Evolutionary conservation across 805 yeast species (phyloP).

Genomic region (Yarrowia porcina): DNA sequence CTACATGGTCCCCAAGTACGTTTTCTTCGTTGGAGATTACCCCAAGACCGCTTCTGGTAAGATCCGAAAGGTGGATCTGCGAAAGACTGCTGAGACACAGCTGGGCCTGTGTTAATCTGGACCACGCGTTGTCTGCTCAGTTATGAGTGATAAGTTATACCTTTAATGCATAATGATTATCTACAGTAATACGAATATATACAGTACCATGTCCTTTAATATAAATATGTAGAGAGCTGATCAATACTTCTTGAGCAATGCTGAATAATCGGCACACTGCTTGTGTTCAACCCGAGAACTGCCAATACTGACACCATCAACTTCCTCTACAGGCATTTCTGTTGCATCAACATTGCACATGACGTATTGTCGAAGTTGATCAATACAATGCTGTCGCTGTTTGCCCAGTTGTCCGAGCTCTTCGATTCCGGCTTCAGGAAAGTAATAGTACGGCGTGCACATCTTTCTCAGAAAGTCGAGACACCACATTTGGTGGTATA

Average conservation of each 20-base stretch:
- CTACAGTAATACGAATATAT: too few species aligned
- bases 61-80: slow-evolving; percentile 36
- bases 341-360: slow-evolving; percentile 1
- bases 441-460: not conserved
- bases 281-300: slow-evolving; percentile 9
- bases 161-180: not conserved
- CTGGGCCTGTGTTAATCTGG: slow-evolving; percentile 1
- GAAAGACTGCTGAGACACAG: slow-evolving; percentile 28
- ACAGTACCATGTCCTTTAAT: too few species aligned
- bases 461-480: slow-evolving; percentile 1
- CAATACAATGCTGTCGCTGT: not conserved
- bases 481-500: slow-evolving; percentile 11
- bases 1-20: slow-evolving; percentile 35
- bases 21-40: slow-evolving; percentile 33
- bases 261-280: not conserved
- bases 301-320: not conserved
- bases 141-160: not conserved
- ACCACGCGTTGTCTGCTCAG: not conserved
- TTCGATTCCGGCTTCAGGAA: not conserved
- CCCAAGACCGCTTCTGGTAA: slow-evolving; percentile 38
- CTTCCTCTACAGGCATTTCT: not conserved
- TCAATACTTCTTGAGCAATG: not conserved
- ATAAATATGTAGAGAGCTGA: too few species aligned
- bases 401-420: not conserved
- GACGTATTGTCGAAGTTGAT: slow-evolving; percentile 3